These are phyloP conservation scores for Papiliotrema laurentii DNA, from an alignment of 1,284 basidiomycete species.

Conservation along the genomic window DNA sequence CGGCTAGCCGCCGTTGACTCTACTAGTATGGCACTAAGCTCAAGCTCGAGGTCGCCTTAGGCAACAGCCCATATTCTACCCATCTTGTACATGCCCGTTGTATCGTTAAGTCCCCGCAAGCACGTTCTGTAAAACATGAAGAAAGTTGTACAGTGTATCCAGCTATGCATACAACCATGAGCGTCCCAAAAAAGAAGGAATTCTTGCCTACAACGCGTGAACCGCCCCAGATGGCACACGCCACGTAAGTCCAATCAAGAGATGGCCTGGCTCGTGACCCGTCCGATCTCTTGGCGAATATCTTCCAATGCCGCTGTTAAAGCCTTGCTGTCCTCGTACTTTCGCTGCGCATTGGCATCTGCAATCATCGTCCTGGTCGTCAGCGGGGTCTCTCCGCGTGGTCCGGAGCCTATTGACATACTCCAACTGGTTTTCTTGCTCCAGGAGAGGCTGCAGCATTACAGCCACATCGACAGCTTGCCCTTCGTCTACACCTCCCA, in stretches of 20 bases:
- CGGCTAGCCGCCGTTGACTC: too few species aligned
- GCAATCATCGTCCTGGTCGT: constrained; percentile 43
- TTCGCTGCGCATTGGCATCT: constrained; percentile 74
- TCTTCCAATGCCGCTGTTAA: constrained; percentile 69
- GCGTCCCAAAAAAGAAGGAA: not conserved
- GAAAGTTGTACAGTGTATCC: too few species aligned
- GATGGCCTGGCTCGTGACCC: constrained; percentile 48
- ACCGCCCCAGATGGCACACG: too few species aligned
- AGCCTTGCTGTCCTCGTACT: constrained; percentile 83
- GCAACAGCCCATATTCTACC: too few species aligned
- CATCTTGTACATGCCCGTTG: too few species aligned
- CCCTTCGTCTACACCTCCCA: constrained; percentile 17
- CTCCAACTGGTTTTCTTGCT: constrained; percentile 84
- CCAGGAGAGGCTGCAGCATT: constrained; percentile 73
- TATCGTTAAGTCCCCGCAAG: too few species aligned
- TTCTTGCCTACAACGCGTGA: too few species aligned
- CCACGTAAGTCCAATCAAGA: too few species aligned
- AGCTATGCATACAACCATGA: not conserved
- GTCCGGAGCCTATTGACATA: constrained; percentile 23
- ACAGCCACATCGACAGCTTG: constrained; percentile 61
- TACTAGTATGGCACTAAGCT: too few species aligned
- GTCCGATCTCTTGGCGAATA: constrained; percentile 72
- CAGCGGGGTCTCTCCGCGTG: not conserved
- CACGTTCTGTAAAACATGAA: not conserved
- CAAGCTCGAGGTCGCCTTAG: too few species aligned